phyloP scores from a whole-genome alignment of 2,329 filamentous ascomycete genomes.

The Cladosporium sp. region DNA sequence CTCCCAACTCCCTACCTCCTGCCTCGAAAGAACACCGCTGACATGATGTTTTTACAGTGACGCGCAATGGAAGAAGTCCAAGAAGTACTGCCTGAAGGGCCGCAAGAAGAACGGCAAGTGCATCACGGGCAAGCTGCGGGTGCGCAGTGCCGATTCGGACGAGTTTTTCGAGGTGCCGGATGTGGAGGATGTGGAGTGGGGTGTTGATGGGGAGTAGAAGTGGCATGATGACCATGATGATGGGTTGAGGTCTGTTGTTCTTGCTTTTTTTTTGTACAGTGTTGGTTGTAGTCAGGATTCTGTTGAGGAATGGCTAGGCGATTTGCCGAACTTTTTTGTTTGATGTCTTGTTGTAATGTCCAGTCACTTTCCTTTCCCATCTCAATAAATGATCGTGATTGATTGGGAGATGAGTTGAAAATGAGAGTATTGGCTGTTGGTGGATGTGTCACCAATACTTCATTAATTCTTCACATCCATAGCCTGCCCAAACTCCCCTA shows the following conservation, averaged over 20 bases:
- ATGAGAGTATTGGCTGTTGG: too few species aligned
- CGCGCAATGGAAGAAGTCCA: not conserved
- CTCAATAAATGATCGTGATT: too few species aligned
- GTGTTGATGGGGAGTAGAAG: not conserved
- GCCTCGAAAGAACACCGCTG: not conserved
- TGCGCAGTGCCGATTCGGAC: constrained; percentile 4
- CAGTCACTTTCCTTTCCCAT: too few species aligned
- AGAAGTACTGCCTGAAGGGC: constrained; percentile 7
- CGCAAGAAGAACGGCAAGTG: constrained; percentile 13
- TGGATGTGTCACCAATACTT: too few species aligned
- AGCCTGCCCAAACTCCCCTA: constrained; percentile 14
- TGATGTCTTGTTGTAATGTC: too few species aligned
- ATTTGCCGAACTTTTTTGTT: too few species aligned
- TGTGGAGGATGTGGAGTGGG: constrained; percentile 3
- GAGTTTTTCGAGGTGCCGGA: constrained; percentile 11
- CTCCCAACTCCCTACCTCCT: not conserved
- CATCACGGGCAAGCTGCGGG: not conserved
- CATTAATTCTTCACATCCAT: not conserved
- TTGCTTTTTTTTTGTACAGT: too few species aligned
- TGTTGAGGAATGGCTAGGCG: too few species aligned
- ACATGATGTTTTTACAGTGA: not conserved
- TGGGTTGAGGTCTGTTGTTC: too few species aligned
- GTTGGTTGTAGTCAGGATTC: too few species aligned
- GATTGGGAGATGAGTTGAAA: too few species aligned
- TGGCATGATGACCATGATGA: too few species aligned